Base-by-base conservation (phyloP, 129 eudicot genomes). In the Gnaphalium uliginosum region DNA sequence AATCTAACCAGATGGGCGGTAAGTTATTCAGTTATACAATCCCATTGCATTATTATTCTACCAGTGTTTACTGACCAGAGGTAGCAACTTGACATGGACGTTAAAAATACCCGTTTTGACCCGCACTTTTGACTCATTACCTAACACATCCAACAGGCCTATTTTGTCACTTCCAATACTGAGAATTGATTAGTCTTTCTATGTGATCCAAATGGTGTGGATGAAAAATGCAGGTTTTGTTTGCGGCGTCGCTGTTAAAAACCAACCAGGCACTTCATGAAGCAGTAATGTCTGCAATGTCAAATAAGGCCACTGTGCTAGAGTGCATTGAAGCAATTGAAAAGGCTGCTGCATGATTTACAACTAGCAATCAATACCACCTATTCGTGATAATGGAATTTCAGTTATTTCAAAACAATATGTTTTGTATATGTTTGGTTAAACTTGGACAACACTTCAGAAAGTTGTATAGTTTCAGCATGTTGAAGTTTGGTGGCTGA, bases 1-100 rank as follows among this genome's bases (percentile, higher is more conserved):
- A 91, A 95, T 76, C 88, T 95, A 15, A 95, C 99, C 41, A 86
- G 99, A 89, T 95, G 99, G 99, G 99, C 99, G 2, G 99, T 95
- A 84, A 85, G 96, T 85, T 60, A 51, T 61, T 33, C 62, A 23
- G 22, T 33, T 27, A 65, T 41, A 19, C 75, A 57, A 35, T 56
- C 50, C 22, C 71, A 35, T 64, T 25, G 46, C 61, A 2, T 26
- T 19, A 15, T n/a, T 66, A 29, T 75, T 46, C 64, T 64, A 14
- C 6, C 17, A 17, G 48, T 61, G 41, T 74, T 26, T 64, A 74
- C 14, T 21, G 27, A 58, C 33, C 4, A 24, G 30, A 60, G 66
- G 66, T 60, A 13, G 66, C 66, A 33, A 33, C 39, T 0, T 39
- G 46, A 39, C 18, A 46, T 46, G 53, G 53, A 46, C n/a, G 33